Evolutionary conservation across 2,329 filamentous ascomycete species (phyloP).

Genomic region (Monilinia fructicola): DNA sequence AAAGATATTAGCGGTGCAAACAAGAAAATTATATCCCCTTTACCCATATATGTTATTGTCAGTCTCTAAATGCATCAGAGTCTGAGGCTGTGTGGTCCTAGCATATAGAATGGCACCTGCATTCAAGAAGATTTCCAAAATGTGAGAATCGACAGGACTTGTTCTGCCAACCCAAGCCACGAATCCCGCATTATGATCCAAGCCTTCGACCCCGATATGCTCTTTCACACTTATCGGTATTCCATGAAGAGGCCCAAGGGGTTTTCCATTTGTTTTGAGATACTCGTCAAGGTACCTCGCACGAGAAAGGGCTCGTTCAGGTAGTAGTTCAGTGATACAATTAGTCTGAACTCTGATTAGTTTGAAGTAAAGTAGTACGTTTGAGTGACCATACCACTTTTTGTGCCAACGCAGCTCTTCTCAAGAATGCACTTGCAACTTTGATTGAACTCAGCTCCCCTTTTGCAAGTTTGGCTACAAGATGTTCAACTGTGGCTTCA

Average conservation of each 20-base stretch:
- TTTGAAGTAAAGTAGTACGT: not conserved
- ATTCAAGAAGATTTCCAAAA: conserved; percentile 48
- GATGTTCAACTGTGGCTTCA: conserved; percentile 46
- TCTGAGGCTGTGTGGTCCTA: conserved; percentile 55
- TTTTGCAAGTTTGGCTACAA: conserved; percentile 48
- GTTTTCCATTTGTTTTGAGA: conserved; percentile 36
- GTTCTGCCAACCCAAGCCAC: conserved; percentile 49
- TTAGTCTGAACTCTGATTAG: conserved; percentile 42
- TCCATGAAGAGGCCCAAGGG: conserved; percentile 44
- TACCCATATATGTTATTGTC: conserved; percentile 49
- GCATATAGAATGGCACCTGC: conserved; percentile 54
- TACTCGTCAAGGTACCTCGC: conserved; percentile 42
- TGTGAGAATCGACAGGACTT: conserved; percentile 47
- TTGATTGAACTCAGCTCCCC: conserved; percentile 46
- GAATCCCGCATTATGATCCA: conserved; percentile 51
- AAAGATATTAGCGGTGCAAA: not conserved
- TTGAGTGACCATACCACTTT: conserved; percentile 42
- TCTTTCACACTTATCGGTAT: conserved; percentile 56
- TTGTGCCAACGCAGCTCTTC: conserved; percentile 54
- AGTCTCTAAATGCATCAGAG: conserved; percentile 55
- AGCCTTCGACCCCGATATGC: conserved; percentile 50
- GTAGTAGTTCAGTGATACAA: conserved; percentile 48
- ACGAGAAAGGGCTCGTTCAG: conserved; percentile 39
- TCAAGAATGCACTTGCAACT: conserved; percentile 54
- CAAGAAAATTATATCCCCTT: conserved; percentile 19